Evolutionary conservation across 148 eudicot species (phyloP).

Genomic region (Amaranthus palmeri): DNA sequence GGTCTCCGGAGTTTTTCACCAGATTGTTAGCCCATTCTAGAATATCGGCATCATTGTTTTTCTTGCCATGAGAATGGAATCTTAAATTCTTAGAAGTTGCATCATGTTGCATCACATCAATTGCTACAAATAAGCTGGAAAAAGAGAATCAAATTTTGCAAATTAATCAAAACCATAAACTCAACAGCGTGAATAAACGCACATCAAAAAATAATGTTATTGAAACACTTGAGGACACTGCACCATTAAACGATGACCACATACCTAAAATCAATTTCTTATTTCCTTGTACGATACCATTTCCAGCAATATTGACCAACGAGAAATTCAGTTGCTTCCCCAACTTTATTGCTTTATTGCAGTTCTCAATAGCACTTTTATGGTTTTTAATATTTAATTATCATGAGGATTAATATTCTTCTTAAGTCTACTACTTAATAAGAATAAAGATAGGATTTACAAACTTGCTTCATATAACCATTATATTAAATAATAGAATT

Average conservation of each 20-base stretch:
- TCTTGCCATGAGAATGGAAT: constrained; percentile 87
- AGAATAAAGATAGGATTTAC: no score
- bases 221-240: background rate
- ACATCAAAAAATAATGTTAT: background rate
- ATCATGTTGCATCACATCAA: constrained; percentile 96
- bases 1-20: constrained; percentile 70
- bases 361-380: constrained; percentile 99
- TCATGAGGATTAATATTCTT: no score
- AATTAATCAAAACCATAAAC: no score
- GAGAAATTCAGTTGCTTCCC: constrained; percentile 98
- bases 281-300: constrained; percentile 97
- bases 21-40: constrained; percentile 83
- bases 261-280: constrained; percentile 90
- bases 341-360: constrained; percentile 93
- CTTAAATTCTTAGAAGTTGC: constrained; percentile 84
- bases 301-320: constrained; percentile 95
- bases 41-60: constrained; percentile 84
- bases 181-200: background rate
- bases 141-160: background rate
- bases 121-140: constrained; percentile 97
- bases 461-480: no score
- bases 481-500: no score
- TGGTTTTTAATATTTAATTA: no score
- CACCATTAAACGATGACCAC: constrained; percentile 16
- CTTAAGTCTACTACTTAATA: no score